Evolutionary conservation across 2,329 filamentous ascomycete genomes (phyloP), one percentile per base, ranked within the genome.

Genomic region (Venturia nashicola): DNA sequence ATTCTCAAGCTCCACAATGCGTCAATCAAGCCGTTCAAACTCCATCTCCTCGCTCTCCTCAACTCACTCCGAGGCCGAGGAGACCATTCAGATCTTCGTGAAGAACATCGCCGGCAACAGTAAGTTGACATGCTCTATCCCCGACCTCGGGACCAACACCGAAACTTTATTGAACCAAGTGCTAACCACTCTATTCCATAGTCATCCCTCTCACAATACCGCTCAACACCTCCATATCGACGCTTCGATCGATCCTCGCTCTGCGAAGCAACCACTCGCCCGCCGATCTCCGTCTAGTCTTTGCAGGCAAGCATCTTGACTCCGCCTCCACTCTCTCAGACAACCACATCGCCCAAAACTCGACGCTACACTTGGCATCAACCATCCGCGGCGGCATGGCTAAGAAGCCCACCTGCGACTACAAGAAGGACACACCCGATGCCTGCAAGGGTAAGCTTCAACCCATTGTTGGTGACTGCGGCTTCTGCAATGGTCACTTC

Each of bases 381-480:
- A 83, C 84, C 55, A 76, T 86, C 69, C 83, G 83, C 67, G 77
- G 79, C 67, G 78, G 78, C 66, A 73, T 76, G 73, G 94, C 82
- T n/a, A 39, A 39, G 32, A 66, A 66, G 55, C 46, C 42, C 12
- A 63, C 34, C 14, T 66, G 65, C 65, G 65, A 63, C 48, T 66
- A 63, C 61, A 66, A 66, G 61, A 65, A 61, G 20, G 64, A 57
- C 20, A 88, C 83, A 68, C 91, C 90, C 80, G 92, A 93, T 77
- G 87, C 91, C 70, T 97, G 94, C 85, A 90, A 86, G 74, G 87
- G 91, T 70, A 83, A 84, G 39, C 92, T 91, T 18, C 92, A 97
- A 76, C 88, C 90, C 68, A 97, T 99, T 72, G 90, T 97, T 65
- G 94, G 94, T 63, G 93, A 97, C 79, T 99, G 94, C 78, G 88